These are phyloP conservation scores for Ensete ventricosum DNA, from an alignment of 176 grass and related monocot species.

Conservation along the genomic window DNA sequence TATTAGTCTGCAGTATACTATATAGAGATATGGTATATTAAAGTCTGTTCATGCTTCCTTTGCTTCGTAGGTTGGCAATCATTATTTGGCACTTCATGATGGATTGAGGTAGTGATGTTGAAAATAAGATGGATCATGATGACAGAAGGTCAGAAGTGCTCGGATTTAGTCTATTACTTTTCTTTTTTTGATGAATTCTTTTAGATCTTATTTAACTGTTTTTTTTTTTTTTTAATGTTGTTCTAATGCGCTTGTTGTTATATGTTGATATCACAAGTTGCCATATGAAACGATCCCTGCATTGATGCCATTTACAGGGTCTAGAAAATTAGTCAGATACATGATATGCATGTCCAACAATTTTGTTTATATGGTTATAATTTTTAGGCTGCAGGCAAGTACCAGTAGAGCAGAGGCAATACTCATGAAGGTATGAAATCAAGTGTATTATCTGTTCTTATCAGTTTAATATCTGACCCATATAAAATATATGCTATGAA, in stretches of 20 bases:
- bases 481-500: conserved; percentile 19
- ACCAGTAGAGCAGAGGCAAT: conserved; percentile 57
- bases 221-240: too few relatives aligned
- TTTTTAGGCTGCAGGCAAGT: conserved; percentile 38
- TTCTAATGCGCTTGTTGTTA: too few relatives aligned
- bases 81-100: neutral
- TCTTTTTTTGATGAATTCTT: neutral
- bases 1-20: neutral
- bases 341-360: too few relatives aligned
- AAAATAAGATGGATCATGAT: neutral
- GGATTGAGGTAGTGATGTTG: neutral
- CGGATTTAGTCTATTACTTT: neutral
- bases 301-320: too few relatives aligned
- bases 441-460: conserved; percentile 81
- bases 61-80: neutral
- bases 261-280: too few relatives aligned
- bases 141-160: neutral
- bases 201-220: neutral
- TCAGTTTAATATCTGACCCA: conserved; percentile 72
- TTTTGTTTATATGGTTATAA: neutral
- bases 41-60: neutral
- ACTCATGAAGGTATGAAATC: conserved; percentile 53
- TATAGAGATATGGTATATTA: neutral
- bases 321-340: too few relatives aligned
- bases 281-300: too few relatives aligned